Conservation (phyloP, 2,329 filamentous ascomycete genomes). For the Paramyrothecium sp. region DNA sequence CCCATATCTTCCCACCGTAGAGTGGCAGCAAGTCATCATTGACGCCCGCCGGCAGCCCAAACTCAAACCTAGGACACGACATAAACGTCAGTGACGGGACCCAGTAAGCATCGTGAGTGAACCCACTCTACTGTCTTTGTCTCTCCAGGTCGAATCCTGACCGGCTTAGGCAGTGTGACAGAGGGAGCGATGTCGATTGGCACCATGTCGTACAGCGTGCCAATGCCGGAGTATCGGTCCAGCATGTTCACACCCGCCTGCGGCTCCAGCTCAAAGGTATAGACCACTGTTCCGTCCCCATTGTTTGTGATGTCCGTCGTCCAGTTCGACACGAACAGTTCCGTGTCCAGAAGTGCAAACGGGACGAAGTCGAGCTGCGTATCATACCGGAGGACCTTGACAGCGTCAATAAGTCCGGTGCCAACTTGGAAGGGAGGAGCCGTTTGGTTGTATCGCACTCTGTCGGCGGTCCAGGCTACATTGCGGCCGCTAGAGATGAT, state of each 20-base stretch:
- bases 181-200: constrained; percentile 24
- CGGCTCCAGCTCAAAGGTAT: constrained; percentile 37
- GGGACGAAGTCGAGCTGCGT: constrained; percentile 36
- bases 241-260: constrained; percentile 36
- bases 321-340: constrained; percentile 35
- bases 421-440: constrained; percentile 40
- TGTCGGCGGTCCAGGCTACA: constrained; percentile 25
- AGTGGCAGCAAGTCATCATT: constrained; percentile 35
- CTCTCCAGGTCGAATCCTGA: constrained; percentile 24
- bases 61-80: constrained; percentile 20
- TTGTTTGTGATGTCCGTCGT: constrained; percentile 41
- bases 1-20: constrained; percentile 42
- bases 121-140: constrained; percentile 24
- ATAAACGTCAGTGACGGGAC: neutral
- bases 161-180: constrained; percentile 24
- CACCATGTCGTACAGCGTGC: constrained; percentile 20
- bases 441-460: constrained; percentile 16
- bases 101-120: neutral
- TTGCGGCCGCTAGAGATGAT: constrained; percentile 31
- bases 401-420: constrained; percentile 44
- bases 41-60: constrained; percentile 23
- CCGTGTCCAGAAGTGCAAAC: constrained; percentile 49
- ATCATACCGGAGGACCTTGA: constrained; percentile 37
- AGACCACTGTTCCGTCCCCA: constrained; percentile 34
- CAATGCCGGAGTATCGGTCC: constrained; percentile 25